Base-by-base conservation (phyloP, 225 moss, liverwort and hornwort species). In the Asterella californica region DNA sequence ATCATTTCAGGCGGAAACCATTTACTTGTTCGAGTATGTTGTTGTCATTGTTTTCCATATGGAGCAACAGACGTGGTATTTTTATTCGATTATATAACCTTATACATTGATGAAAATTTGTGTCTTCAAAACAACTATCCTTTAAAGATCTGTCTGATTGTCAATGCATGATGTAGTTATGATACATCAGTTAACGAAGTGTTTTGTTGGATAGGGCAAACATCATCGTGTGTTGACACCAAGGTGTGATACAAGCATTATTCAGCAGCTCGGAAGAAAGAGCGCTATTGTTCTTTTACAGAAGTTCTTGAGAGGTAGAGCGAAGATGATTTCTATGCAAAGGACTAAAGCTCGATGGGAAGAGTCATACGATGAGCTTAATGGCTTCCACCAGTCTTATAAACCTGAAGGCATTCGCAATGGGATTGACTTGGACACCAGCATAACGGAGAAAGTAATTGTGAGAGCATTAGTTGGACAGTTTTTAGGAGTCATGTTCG, bases 141-240 rank as follows among this genome's bases (percentile, higher is more conserved):
- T 42, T 42, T 2, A 24, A 45, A 24, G 36, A 6, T 29, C 10
- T 29, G 27, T 0, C 11, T 9, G 27, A 29, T 29, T n/a, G 57
- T 27, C n/a, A 36, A 36, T 33, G 33, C 2, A 33, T 67, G 2
- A 70, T 29, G 68, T 3, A 19, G 17, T 68, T 9, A 19, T 6
- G 36, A n/a, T 48, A 72, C 72, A 72, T 25, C 9, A 12, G 49
- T 15, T 47, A 27, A 57, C 0, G 25, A 0, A 4, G 15, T 76
- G 18, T 24, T 10, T 57, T 27, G 53, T 34, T 76, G 21, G 52
- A 66, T 29, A 88, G 88, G 83, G 86, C 10, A 88, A 84, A 18
- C 88, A 86, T 76, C 86, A 86, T 37, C 73, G 88, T n/a, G 69
- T 88, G 4, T 81, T 88, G 77, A 88, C 88, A 27, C 88, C 88